Evolutionary conservation across 805 yeast genomes (phyloP).

Genomic region (Kuraishia hungarica): DNA sequence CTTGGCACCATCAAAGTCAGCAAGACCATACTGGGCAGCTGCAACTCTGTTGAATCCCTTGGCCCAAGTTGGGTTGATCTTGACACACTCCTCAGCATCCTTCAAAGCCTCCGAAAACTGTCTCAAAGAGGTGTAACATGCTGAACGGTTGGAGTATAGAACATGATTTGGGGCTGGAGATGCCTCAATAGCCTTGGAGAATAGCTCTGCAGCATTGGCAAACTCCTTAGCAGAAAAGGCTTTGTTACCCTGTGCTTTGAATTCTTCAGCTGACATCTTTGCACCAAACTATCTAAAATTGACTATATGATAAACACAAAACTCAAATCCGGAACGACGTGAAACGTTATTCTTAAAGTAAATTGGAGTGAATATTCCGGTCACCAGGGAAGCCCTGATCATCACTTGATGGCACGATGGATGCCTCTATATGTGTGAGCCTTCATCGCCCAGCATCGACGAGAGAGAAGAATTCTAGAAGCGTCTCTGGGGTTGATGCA

Average conservation of each 20-base stretch:
- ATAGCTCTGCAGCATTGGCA: conserved; percentile 67
- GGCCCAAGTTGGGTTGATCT: conserved; percentile 83
- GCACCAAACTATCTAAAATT: background rate
- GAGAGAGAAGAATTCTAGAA: background rate
- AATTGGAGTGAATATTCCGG: background rate
- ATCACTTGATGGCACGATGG: background rate
- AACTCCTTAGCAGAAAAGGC: conserved; percentile 86
- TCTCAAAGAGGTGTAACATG: conserved; percentile 74
- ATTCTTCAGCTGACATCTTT: conserved; percentile 59
- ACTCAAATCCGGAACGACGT: no score
- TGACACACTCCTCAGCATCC: conserved; percentile 81
- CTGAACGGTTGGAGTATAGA: conserved; percentile 89
- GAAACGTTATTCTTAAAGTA: no score
- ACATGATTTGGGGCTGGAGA: conserved; percentile 85
- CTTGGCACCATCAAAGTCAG: conserved; percentile 69
- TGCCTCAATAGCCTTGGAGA: conserved; percentile 81
- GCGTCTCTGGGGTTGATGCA: background rate
- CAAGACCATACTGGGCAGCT: conserved; percentile 87
- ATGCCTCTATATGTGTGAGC: background rate
- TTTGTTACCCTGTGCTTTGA: conserved; percentile 87
- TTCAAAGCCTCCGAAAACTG: conserved; percentile 65
- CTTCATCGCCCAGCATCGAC: background rate
- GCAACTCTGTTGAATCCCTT: conserved; percentile 93
- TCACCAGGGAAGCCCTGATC: background rate
- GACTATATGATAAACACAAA: no score